These are phyloP conservation scores for Xylaria grammica DNA, from an alignment of 495 filamentous ascomycete species.

Conservation along the genomic window DNA sequence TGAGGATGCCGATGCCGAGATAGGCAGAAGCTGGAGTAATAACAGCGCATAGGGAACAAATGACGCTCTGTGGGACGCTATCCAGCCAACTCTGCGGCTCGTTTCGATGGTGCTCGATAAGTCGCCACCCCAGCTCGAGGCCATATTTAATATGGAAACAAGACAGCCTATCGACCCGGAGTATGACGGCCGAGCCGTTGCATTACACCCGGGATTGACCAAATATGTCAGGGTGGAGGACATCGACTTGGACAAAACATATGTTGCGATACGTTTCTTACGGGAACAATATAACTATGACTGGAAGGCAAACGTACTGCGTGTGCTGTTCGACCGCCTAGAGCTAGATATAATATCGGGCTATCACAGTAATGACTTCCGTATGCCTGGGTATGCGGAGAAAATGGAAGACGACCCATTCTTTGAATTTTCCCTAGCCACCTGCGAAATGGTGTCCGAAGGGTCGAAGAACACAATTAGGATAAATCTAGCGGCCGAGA, in stretches of 20 bases:
- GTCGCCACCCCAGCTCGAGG: slow-evolving; percentile 25
- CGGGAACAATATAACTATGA: slow-evolving; percentile 13
- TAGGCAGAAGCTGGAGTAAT: not conserved
- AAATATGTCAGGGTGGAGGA: slow-evolving; percentile 15
- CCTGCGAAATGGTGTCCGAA: not conserved
- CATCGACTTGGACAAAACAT: slow-evolving; percentile 15
- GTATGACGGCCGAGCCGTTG: slow-evolving; percentile 4
- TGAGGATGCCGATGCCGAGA: not conserved
- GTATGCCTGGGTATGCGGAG: not conserved
- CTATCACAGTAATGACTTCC: too few species aligned
- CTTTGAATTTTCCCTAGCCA: not conserved
- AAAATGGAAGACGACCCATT: not conserved
- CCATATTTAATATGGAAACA: slow-evolving; percentile 30
- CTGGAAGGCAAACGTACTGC: slow-evolving; percentile 16
- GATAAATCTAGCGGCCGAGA: slow-evolving; percentile 28
- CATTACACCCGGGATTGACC: not conserved
- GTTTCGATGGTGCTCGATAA: slow-evolving; percentile 29
- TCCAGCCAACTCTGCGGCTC: slow-evolving; percentile 40
- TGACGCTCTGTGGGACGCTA: slow-evolving; percentile 38
- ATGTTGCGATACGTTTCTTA: slow-evolving; percentile 1
- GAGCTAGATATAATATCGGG: slow-evolving; percentile 17
- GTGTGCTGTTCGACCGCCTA: not conserved
- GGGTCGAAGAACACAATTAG: slow-evolving; percentile 13
- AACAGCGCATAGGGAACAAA: slow-evolving; percentile 26
- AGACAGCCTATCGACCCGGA: slow-evolving; percentile 12